A percentile compares a stretch with the other conserved stretches of the same genome.
Evolutionary conservation across 148 eudicot genomes (phyloP).

Genomic region (Camellia japonica): DNA sequence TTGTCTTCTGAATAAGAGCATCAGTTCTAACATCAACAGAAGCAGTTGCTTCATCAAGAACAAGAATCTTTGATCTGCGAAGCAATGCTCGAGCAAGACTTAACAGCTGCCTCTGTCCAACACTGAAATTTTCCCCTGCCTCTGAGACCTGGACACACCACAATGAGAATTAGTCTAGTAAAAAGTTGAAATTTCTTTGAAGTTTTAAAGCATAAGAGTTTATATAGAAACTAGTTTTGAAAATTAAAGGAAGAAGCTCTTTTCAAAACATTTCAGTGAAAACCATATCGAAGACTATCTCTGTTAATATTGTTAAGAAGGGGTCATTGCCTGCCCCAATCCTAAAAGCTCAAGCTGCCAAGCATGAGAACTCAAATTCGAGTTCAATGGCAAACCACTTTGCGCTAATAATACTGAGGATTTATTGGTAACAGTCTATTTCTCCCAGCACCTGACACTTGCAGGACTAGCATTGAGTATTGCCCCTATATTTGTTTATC

Average conservation of each 20-base stretch:
- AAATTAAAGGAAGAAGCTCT: background rate
- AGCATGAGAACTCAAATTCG: background rate
- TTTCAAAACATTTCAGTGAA: background rate
- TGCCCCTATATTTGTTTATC: background rate
- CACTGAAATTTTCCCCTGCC: constrained; percentile 80
- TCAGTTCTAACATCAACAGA: constrained; percentile 82
- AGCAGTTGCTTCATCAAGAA: constrained; percentile 83
- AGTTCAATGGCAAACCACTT: background rate
- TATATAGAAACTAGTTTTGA: background rate
- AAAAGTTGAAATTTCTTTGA: background rate
- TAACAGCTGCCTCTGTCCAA: constrained; percentile 69
- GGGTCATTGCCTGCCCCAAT: background rate
- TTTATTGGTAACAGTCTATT: background rate
- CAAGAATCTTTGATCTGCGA: constrained; percentile 73
- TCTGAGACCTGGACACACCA: constrained; percentile 55
- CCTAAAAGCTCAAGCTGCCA: background rate
- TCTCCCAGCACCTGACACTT: background rate
- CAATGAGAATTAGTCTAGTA: background rate
- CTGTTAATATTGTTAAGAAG: background rate
- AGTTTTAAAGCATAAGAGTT: background rate
- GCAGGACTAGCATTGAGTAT: background rate
- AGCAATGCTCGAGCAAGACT: constrained; percentile 81
- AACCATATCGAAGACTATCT: background rate
- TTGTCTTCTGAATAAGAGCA: constrained; percentile 77
- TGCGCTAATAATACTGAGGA: background rate